phyloP scores from a whole-genome alignment of 78 protist genomes.

The Reticulomyxa filosa region DNA sequence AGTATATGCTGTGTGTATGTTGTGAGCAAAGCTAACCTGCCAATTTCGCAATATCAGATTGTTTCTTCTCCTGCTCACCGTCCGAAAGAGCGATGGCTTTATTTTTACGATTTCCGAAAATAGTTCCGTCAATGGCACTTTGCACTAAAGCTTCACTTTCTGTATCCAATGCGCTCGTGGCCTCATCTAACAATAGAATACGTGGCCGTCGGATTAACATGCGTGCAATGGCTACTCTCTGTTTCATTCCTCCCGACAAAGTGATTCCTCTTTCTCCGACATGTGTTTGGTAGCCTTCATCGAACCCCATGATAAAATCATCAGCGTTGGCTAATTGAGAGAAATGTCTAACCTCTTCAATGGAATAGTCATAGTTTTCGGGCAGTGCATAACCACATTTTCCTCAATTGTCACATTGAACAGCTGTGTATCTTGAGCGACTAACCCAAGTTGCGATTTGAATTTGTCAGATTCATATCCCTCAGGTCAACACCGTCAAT shows the following conservation, averaged over 20 bases:
- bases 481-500: too few species aligned
- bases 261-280: slow-evolving; percentile 51
- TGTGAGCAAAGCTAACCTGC: slow-evolving; percentile 14
- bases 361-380: too few species aligned
- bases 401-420: not conserved
- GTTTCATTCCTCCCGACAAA: slow-evolving; percentile 80
- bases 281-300: not conserved
- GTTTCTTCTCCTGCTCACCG: not conserved
- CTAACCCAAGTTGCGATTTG: too few species aligned
- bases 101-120: slow-evolving; percentile 15
- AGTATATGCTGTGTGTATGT: slow-evolving; percentile 7
- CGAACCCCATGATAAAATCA: slow-evolving; percentile 1
- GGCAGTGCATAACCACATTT: too few species aligned
- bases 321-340: slow-evolving; percentile 11
- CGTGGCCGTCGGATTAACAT: slow-evolving; percentile 62
- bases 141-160: slow-evolving; percentile 53
- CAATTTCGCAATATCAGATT: slow-evolving; percentile 18
- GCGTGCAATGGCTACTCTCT: slow-evolving; percentile 80
- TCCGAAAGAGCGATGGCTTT: slow-evolving; percentile 16
- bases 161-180: slow-evolving; percentile 70
- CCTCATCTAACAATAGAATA: slow-evolving; percentile 83
- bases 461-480: too few species aligned
- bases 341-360: too few species aligned
- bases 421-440: not conserved
- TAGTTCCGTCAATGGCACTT: slow-evolving; percentile 27